Evolutionary conservation across 306 rosid species (phyloP).

Genomic region (Dryas octopetala): DNA sequence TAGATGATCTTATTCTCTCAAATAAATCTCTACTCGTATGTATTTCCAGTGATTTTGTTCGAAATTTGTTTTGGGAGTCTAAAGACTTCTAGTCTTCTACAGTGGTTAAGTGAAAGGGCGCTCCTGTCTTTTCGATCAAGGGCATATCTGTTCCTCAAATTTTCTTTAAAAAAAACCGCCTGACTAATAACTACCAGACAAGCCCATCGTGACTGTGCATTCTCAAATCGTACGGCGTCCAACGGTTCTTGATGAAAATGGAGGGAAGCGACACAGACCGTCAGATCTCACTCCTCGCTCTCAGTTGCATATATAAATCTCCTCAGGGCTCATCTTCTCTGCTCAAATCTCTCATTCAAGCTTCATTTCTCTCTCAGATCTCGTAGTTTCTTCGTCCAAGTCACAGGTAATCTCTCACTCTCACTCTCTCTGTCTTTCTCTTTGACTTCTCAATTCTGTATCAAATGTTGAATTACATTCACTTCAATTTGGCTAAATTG

Average conservation of each 20-base stretch:
- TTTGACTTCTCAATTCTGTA: not conserved
- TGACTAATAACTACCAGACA: not conserved
- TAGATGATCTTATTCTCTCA: too few relatives aligned
- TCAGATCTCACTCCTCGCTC: constrained; percentile 18
- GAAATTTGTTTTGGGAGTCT: too few relatives aligned
- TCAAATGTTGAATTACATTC: not conserved
- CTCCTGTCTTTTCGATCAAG: constrained; percentile 34
- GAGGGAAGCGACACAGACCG: constrained; percentile 40
- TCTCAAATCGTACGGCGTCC: constrained; percentile 33
- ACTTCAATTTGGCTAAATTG: not conserved
- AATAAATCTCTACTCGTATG: too few relatives aligned
- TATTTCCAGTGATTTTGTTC: not conserved
- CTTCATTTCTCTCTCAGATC: not conserved
- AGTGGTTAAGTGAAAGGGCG: constrained; percentile 27
- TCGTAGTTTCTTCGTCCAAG: not conserved
- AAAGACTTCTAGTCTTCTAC: too few relatives aligned
- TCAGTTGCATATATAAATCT: constrained; percentile 31
- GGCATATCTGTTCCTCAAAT: constrained; percentile 24
- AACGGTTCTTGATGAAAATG: constrained; percentile 12
- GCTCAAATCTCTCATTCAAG: constrained; percentile 3
- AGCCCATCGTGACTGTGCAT: constrained; percentile 37
- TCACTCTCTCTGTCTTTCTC: constrained; percentile 4
- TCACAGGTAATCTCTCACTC: not conserved
- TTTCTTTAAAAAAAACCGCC: constrained; percentile 2
- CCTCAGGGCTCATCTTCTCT: not conserved